These are phyloP conservation scores for Diphasiastrum complanatum DNA, from an alignment of 83 land plant species.

Conservation along the genomic window DNA sequence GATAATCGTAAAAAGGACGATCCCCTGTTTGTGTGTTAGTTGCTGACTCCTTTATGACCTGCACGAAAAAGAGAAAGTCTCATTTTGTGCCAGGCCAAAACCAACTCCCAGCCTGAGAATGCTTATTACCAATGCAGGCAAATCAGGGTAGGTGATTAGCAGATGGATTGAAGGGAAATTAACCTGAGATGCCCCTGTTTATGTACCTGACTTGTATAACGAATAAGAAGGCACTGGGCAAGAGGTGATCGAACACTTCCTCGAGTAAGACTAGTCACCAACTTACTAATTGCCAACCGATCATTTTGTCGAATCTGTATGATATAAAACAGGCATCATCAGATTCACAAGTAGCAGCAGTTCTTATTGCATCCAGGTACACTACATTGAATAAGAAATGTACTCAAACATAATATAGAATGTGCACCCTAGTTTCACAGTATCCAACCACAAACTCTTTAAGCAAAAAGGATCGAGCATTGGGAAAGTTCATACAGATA, in stretches of 20 bases:
- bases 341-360: too few relatives aligned
- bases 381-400: too few relatives aligned
- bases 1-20: conserved; percentile 85
- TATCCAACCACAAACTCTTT: too few relatives aligned
- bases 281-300: conserved; percentile 87
- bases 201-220: conserved; percentile 95
- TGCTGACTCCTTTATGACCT: conserved; percentile 85
- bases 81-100: too few relatives aligned
- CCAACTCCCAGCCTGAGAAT: too few relatives aligned
- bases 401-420: not conserved
- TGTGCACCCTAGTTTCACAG: too few relatives aligned
- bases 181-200: too few relatives aligned
- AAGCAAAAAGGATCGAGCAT: too few relatives aligned
- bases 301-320: conserved; percentile 93
- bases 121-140: too few relatives aligned
- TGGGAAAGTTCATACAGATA: too few relatives aligned
- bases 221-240: conserved; percentile 89
- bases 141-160: too few relatives aligned
- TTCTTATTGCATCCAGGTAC: not conserved
- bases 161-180: too few relatives aligned
- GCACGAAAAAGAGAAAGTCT: not conserved
- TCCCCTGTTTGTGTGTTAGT: conserved; percentile 75
- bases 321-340: not conserved
- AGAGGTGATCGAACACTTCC: conserved; percentile 92
- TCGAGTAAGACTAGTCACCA: conserved; percentile 80